phyloP scores from a whole-genome alignment of 1,139 yeast species.

The Kodamaea anthophila region DNA sequence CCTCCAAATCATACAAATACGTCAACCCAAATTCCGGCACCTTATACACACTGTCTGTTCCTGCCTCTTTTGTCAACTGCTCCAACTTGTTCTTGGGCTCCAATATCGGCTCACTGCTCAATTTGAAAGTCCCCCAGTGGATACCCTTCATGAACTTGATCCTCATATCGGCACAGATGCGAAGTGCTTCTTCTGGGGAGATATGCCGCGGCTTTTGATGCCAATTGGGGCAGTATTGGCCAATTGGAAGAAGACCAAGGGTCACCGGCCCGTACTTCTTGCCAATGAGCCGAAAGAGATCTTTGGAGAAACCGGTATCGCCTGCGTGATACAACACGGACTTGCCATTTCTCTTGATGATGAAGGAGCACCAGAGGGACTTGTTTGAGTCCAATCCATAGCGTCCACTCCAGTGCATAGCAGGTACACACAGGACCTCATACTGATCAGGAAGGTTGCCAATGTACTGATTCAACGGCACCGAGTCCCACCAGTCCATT shows the following conservation, averaged over 20 bases:
- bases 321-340: slow-evolving; percentile 88
- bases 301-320: slow-evolving; percentile 83
- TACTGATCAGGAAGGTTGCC: slow-evolving; percentile 43
- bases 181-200: slow-evolving; percentile 70
- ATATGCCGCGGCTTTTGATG: slow-evolving; percentile 88
- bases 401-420: slow-evolving; percentile 98
- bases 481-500: slow-evolving; percentile 88
- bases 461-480: slow-evolving; percentile 34
- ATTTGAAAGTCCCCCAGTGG: slow-evolving; percentile 93
- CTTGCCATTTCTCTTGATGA: slow-evolving; percentile 57
- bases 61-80: slow-evolving; percentile 17
- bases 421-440: slow-evolving; percentile 84
- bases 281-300: slow-evolving; percentile 61
- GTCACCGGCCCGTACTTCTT: slow-evolving; percentile 56
- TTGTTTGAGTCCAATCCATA: slow-evolving; percentile 68
- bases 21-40: slow-evolving; percentile 42
- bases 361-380: slow-evolving; percentile 84
- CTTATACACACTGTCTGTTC: slow-evolving; percentile 17
- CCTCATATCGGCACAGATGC: slow-evolving; percentile 57
- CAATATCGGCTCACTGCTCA: slow-evolving; percentile 79
- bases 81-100: slow-evolving; percentile 59
- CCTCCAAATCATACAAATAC: slow-evolving; percentile 29
- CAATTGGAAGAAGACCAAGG: slow-evolving; percentile 81
- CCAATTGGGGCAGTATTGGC: slow-evolving; percentile 94
- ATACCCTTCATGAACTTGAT: slow-evolving; percentile 72